Percentiles rank a stretch among this genome's conserved stretches.
Evolutionary conservation across 2,329 filamentous ascomycete genomes (phyloP).

Genomic region (Sarocladium brachiariae): DNA sequence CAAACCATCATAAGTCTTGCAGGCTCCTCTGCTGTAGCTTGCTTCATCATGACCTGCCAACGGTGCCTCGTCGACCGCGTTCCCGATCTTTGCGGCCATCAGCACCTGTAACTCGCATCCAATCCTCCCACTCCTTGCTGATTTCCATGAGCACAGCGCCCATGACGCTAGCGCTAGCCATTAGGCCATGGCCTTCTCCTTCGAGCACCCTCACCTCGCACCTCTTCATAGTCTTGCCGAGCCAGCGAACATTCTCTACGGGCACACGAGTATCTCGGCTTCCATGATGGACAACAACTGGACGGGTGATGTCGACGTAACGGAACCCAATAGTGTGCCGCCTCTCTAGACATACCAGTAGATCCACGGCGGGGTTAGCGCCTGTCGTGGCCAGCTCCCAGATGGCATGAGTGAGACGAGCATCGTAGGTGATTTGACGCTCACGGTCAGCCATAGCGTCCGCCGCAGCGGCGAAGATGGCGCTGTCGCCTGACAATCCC

Average conservation of each 20-base stretch:
- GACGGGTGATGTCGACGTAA: constrained; percentile 89
- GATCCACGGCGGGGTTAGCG: constrained; percentile 88
- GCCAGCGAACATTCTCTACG: constrained; percentile 90
- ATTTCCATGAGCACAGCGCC: constrained; percentile 91
- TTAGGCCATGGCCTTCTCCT: constrained; percentile 88
- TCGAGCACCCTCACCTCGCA: constrained; percentile 89
- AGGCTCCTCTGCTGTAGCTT: not conserved
- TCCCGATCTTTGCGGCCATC: constrained; percentile 25
- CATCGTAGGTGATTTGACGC: constrained; percentile 71
- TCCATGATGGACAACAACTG: constrained; percentile 91
- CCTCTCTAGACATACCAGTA: constrained; percentile 87
- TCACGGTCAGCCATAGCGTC: constrained; percentile 62
- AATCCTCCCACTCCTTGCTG: constrained; percentile 87
- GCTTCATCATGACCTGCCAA: constrained; percentile 14
- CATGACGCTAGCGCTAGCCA: constrained; percentile 94
- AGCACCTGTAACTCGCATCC: constrained; percentile 55
- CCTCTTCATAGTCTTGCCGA: constrained; percentile 85
- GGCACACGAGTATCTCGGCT: constrained; percentile 86
- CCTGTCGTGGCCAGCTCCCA: constrained; percentile 89
- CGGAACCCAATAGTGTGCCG: constrained; percentile 89
- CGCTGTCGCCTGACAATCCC: constrained; percentile 19
- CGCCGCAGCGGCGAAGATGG: constrained; percentile 45
- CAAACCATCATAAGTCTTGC: not conserved
- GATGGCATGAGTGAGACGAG: constrained; percentile 81
- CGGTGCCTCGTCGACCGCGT: constrained; percentile 21